These are phyloP conservation scores for Platismatia glauca DNA, from an alignment of 495 filamentous ascomycete genomes.

Conservation along the genomic window DNA sequence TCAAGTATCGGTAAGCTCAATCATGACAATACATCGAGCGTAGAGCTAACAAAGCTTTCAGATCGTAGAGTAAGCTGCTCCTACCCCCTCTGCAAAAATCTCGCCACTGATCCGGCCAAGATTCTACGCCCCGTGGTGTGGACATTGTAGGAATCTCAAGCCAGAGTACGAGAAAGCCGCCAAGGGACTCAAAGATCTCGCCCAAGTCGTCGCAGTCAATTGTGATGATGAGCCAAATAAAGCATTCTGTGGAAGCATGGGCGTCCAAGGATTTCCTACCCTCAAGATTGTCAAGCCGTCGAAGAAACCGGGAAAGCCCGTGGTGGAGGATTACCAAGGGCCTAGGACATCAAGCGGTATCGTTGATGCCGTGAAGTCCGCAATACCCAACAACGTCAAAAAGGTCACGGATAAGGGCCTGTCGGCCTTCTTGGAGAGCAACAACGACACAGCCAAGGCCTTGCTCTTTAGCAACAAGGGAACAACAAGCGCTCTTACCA, in stretches of 20 bases:
- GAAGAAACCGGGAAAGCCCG: conserved; percentile 73
- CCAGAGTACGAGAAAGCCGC: conserved; percentile 93
- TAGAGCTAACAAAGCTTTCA: conserved; percentile 30
- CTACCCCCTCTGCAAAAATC: conserved; percentile 5
- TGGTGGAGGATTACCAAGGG: conserved; percentile 89
- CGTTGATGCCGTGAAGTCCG: conserved; percentile 71
- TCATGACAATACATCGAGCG: not conserved
- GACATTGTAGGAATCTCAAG: conserved; percentile 91
- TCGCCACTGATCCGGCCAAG: conserved; percentile 38
- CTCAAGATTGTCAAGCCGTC: conserved; percentile 86
- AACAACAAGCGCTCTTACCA: conserved; percentile 69
- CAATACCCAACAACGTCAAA: conserved; percentile 88
- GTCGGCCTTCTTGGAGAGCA: conserved; percentile 62
- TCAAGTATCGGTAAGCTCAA: conserved; percentile 68
- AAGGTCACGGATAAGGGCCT: conserved; percentile 69
- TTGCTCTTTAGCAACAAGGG: conserved; percentile 95
- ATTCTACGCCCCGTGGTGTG: conserved; percentile 95
- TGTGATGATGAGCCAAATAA: conserved; percentile 96
- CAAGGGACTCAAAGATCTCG: conserved; percentile 76
- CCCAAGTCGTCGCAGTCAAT: conserved; percentile 89
- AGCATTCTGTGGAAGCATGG: conserved; percentile 75
- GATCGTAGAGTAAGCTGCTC: conserved; percentile 57
- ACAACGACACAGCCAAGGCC: conserved; percentile 71
- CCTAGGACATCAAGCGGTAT: conserved; percentile 73
- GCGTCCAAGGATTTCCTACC: conserved; percentile 91